Conservation (phyloP, 2,329 filamentous ascomycete species). For the Apiospora saccharicola region DNA sequence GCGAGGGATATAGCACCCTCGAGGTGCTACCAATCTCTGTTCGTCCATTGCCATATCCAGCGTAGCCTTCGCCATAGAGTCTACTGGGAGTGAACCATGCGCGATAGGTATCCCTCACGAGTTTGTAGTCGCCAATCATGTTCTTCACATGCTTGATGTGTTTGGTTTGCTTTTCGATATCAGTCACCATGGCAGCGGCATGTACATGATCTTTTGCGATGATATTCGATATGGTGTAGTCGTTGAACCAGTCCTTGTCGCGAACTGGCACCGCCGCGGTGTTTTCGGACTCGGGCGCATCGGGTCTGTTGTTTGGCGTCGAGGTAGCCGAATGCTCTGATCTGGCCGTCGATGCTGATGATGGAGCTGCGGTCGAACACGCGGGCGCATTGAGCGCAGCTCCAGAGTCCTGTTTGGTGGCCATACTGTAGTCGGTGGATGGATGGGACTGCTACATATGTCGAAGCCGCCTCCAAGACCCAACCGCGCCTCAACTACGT, state of each 20-base stretch:
- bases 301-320: slow-evolving; percentile 41
- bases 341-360: slow-evolving; percentile 36
- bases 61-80: slow-evolving; percentile 79
- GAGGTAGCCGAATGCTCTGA: slow-evolving; percentile 41
- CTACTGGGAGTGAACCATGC: slow-evolving; percentile 62
- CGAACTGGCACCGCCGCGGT: slow-evolving; percentile 46
- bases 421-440: slow-evolving; percentile 34
- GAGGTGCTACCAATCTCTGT: slow-evolving; percentile 76
- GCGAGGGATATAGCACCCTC: slow-evolving; percentile 79
- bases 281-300: slow-evolving; percentile 43
- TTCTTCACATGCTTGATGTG: slow-evolving; percentile 69
- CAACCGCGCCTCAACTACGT: slow-evolving; percentile 20
- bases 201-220: slow-evolving; percentile 62
- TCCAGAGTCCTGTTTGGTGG: slow-evolving; percentile 41
- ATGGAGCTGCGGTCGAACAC: slow-evolving; percentile 31
- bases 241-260: slow-evolving; percentile 64
- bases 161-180: slow-evolving; percentile 61
- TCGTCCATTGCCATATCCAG: slow-evolving; percentile 85
- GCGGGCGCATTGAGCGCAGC: slow-evolving; percentile 35
- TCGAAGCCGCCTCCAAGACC: slow-evolving; percentile 13
- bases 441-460: slow-evolving; percentile 32
- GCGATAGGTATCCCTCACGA: slow-evolving; percentile 63
- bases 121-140: slow-evolving; percentile 74
- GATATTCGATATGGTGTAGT: slow-evolving; percentile 61
- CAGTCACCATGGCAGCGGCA: slow-evolving; percentile 58